Evolutionary conservation across 1,284 basidiomycete species (phyloP).

Genomic region (Ustilago crameri): DNA sequence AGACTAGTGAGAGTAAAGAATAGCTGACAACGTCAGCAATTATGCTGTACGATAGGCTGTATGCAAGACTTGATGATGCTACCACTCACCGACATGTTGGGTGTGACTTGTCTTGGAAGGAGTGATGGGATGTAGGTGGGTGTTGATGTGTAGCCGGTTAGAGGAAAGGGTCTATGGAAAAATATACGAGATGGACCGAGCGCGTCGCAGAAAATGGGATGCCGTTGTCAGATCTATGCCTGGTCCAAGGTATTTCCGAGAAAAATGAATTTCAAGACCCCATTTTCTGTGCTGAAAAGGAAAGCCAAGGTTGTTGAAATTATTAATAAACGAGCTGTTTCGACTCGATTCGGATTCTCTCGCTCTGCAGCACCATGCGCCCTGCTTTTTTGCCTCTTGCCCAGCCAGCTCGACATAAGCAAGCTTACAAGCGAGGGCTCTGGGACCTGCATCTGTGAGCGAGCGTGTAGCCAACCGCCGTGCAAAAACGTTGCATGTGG

Average conservation of each 20-base stretch:
- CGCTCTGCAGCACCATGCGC: no score
- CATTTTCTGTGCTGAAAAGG: not conserved
- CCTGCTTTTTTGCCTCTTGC: no score
- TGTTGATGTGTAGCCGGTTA: not conserved
- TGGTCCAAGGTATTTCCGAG: not conserved
- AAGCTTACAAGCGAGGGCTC: no score
- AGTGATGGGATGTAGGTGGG: not conserved
- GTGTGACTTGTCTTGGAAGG: not conserved
- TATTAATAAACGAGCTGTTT: no score
- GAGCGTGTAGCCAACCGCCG: no score
- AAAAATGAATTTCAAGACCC: not conserved
- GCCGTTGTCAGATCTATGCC: not conserved
- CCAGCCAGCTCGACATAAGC: no score
- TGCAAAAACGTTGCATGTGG: no score
- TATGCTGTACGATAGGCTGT: no score
- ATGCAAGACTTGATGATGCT: not conserved
- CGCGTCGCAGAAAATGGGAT: not conserved
- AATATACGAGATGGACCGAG: not conserved
- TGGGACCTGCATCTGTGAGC: no score
- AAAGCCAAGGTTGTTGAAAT: no score
- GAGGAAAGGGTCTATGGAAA: not conserved
- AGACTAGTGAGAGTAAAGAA: slow-evolving; percentile 15
- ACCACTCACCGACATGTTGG: slow-evolving; percentile 14
- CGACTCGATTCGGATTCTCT: no score
- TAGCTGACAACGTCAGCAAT: not conserved